Base-by-base conservation (phyloP, 345 rosid genomes). In the Gossypium thurberi region DNA sequence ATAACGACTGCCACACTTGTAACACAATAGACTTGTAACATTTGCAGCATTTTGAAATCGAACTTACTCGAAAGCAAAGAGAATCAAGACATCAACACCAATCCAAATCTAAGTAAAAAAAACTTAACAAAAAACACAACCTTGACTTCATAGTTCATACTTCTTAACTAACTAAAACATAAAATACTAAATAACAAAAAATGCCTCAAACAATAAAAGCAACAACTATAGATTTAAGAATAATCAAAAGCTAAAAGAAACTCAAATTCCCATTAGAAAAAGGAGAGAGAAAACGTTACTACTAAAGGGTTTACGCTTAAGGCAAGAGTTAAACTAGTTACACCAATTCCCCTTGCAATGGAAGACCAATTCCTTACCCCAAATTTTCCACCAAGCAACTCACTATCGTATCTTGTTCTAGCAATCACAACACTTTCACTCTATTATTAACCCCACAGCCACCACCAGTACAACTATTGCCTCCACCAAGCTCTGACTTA, bases 271-370 rank as follows among this genome's bases (percentile, higher is more conserved):
- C 61, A 17, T 10, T 40, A 48, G 15, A 37, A 33, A 69, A 69
- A 37, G 17, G 2, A 10, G 28, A 2, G 46, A 43, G 11, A 51
- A 20, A 50, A 33, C 46, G 4, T 75, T 78, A 91, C 97, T 91
- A 65, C 89, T 85, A 76, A 91, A 89, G 68, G 94, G 94, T 79
- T 89, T 91, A 23, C 90, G 87, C 80, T 86, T 89, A 60, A 91
- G 87, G 65, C 85, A 81, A 77, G 92, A 94, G 65, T 91, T 91
- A 53, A 91, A 94, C 82, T 91, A 92, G 76, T 91, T 87, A 75
- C 97, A 91, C 97, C 94, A 89, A 89, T 85, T 33, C 93, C 93
- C 21, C 90, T 84, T 12, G 91, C 91, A 77, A 90, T 90, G 86
- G 85, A 75, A 61, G 91, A 86, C 96, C 96, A 90, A 74, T 90